Evolutionary conservation across 495 filamentous ascomycete genomes (phyloP).

Genomic region (Hypoxylon crocopeplum): DNA sequence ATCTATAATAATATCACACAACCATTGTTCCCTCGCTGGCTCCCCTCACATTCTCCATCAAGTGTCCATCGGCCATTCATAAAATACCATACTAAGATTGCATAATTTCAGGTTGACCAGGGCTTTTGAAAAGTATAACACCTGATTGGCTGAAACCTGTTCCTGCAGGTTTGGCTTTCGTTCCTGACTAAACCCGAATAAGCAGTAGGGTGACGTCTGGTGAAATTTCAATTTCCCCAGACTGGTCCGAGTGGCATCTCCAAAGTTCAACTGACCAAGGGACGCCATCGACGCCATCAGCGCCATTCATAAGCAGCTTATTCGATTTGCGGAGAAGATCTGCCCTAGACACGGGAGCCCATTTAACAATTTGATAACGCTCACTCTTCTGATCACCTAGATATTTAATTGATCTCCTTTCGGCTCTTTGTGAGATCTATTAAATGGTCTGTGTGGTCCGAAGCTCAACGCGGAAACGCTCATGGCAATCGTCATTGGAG

Average conservation of each 20-base stretch:
- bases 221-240: slow-evolving; percentile 31
- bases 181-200: slow-evolving; percentile 34
- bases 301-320: too few relatives aligned
- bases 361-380: slow-evolving; percentile 26
- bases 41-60: slow-evolving; percentile 2
- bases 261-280: slow-evolving; percentile 10
- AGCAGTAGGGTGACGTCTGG: not conserved
- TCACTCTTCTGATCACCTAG: not conserved
- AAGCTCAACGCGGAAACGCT: slow-evolving; percentile 16
- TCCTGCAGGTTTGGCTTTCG: slow-evolving; percentile 30
- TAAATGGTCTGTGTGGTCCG: not conserved
- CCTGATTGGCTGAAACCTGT: slow-evolving; percentile 26
- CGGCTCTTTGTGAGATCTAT: slow-evolving; percentile 15
- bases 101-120: slow-evolving; percentile 34
- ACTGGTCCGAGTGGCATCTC: slow-evolving; percentile 31
- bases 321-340: slow-evolving; percentile 37
- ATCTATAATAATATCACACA: not conserved
- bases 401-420: slow-evolving; percentile 3
- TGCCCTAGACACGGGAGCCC: slow-evolving; percentile 25
- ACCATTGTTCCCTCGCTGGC: not conserved
- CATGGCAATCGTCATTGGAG: slow-evolving; percentile 16
- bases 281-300: too few relatives aligned
- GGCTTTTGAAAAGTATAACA: slow-evolving; percentile 1
- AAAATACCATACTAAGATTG: slow-evolving; percentile 29
- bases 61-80: slow-evolving; percentile 16